Percentiles rank a stretch among this genome's conserved stretches.
Conservation (phyloP, 2,329 filamentous ascomycete species). For the Ramularia collo-cygni region DNA sequence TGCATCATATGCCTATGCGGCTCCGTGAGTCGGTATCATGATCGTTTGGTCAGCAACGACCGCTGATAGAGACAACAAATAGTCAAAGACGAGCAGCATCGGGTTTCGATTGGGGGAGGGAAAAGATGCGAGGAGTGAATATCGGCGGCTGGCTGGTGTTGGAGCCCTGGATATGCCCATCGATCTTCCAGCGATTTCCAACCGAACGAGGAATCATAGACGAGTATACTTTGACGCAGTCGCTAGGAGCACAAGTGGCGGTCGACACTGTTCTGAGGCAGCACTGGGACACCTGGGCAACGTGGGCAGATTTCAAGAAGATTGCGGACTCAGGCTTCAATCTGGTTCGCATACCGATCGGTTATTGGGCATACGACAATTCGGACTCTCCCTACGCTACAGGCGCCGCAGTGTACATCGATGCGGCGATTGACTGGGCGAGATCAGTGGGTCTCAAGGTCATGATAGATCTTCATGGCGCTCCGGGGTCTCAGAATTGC, state of each 20-base stretch:
- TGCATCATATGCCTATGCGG: conserved; percentile 17
- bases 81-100: conserved; percentile 21
- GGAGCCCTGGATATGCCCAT: conserved; percentile 52
- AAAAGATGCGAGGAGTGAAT: conserved; percentile 46
- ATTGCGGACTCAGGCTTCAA: conserved; percentile 53
- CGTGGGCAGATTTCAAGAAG: conserved; percentile 48
- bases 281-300: conserved; percentile 48
- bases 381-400: conserved; percentile 44
- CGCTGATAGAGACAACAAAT: conserved; percentile 11
- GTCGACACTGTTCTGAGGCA: conserved; percentile 37
- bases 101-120: conserved; percentile 43
- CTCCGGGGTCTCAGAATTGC: conserved; percentile 52
- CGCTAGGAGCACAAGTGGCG: conserved; percentile 42
- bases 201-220: conserved; percentile 33
- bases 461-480: conserved; percentile 54
- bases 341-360: conserved; percentile 52
- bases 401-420: conserved; percentile 48
- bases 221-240: conserved; percentile 46
- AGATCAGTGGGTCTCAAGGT: conserved; percentile 47
- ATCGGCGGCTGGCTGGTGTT: conserved; percentile 47
- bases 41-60: not conserved
- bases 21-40: conserved; percentile 18
- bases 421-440: conserved; percentile 52
- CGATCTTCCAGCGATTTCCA: conserved; percentile 40
- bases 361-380: conserved; percentile 54